Percentiles rank a stretch among this genome's conserved stretches.
Evolutionary conservation across 352 stramenopile species (phyloP).

Genomic region (Pythium oligandrum): DNA sequence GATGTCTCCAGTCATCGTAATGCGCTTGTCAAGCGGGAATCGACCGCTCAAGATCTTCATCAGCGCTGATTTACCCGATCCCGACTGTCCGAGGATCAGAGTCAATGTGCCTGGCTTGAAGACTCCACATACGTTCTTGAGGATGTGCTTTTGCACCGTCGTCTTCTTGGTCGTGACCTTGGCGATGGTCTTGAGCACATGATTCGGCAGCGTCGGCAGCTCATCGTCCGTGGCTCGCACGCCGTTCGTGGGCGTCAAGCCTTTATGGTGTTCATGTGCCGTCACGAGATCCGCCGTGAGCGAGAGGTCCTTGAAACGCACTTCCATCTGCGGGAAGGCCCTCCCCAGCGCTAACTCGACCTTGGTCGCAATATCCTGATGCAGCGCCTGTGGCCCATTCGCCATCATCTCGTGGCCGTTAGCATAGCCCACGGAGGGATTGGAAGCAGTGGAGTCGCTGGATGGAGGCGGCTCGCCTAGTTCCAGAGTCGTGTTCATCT

Average conservation of each 20-base stretch:
- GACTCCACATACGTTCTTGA: slow-evolving; percentile 28
- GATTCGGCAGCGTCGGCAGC: slow-evolving; percentile 47
- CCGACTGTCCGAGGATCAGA: slow-evolving; percentile 47
- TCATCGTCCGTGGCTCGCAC: slow-evolving; percentile 15
- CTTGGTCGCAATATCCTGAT: slow-evolving; percentile 34
- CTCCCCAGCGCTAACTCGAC: slow-evolving; percentile 38
- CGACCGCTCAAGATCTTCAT: slow-evolving; percentile 55
- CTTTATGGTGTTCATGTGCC: slow-evolving; percentile 21
- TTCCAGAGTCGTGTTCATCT: too few species aligned
- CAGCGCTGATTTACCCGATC: slow-evolving; percentile 48
- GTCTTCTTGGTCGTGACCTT: slow-evolving; percentile 33
- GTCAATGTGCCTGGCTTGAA: slow-evolving; percentile 52
- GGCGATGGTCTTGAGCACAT: slow-evolving; percentile 29
- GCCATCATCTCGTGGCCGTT: slow-evolving; percentile 27
- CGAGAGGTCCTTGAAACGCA: slow-evolving; percentile 47
- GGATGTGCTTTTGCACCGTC: slow-evolving; percentile 34
- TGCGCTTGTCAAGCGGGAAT: slow-evolving; percentile 39
- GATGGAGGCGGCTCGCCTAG: too few species aligned
- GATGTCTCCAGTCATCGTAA: slow-evolving; percentile 36
- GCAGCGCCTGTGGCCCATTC: slow-evolving; percentile 27
- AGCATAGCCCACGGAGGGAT: slow-evolving; percentile 19
- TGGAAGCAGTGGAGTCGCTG: too few species aligned
- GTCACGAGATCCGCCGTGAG: slow-evolving; percentile 38
- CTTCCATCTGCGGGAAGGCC: slow-evolving; percentile 51
- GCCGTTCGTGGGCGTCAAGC: not conserved